Percentiles rank a stretch among this genome's conserved stretches.
phyloP scores from a whole-genome alignment of 2,329 filamentous ascomycete species.

The Trichoderma sp. region DNA sequence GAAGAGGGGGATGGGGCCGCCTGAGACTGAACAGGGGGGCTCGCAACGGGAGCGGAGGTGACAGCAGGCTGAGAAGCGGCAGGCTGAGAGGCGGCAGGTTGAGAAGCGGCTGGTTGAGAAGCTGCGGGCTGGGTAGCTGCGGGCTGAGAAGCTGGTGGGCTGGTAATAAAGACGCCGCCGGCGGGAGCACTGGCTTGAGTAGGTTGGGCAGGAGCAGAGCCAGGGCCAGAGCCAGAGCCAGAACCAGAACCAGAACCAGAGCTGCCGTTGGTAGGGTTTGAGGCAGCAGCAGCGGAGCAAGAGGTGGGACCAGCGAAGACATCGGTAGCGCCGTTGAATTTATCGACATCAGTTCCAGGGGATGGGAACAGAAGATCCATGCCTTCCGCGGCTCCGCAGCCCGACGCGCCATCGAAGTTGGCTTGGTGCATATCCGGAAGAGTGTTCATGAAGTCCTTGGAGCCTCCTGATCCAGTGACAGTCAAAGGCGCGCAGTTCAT shows the following conservation, averaged over 20 bases:
- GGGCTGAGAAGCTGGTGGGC: slow-evolving; percentile 29
- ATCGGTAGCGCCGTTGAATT: slow-evolving; percentile 46
- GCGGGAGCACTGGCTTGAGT: slow-evolving; percentile 31
- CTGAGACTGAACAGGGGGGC: slow-evolving; percentile 25
- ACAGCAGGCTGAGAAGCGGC: slow-evolving; percentile 31
- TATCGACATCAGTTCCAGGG: slow-evolving; percentile 61
- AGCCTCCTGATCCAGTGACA: slow-evolving; percentile 59
- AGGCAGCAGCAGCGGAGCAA: slow-evolving; percentile 30
- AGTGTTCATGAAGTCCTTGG: slow-evolving; percentile 56
- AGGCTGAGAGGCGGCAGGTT: slow-evolving; percentile 32
- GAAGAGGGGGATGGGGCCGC: slow-evolving; percentile 26
- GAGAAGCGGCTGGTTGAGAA: slow-evolving; percentile 31
- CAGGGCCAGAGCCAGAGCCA: neutral
- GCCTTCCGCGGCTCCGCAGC: slow-evolving; percentile 51
- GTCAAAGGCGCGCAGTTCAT: slow-evolving; percentile 88
- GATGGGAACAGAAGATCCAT: slow-evolving; percentile 64
- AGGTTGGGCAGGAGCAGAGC: neutral
- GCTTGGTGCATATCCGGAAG: slow-evolving; percentile 75
- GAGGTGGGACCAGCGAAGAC: slow-evolving; percentile 38
- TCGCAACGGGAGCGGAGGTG: slow-evolving; percentile 28
- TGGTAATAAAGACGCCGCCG: slow-evolving; percentile 49
- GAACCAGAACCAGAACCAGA: neutral
- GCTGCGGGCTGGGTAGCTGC: slow-evolving; percentile 28
- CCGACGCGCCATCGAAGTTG: slow-evolving; percentile 60
- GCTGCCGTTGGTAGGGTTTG: slow-evolving; percentile 8